Percentiles rank a stretch among this genome's conserved stretches.
Conservation (phyloP, 2,329 filamentous ascomycete species). For the Pestalotiopsis sp. region DNA sequence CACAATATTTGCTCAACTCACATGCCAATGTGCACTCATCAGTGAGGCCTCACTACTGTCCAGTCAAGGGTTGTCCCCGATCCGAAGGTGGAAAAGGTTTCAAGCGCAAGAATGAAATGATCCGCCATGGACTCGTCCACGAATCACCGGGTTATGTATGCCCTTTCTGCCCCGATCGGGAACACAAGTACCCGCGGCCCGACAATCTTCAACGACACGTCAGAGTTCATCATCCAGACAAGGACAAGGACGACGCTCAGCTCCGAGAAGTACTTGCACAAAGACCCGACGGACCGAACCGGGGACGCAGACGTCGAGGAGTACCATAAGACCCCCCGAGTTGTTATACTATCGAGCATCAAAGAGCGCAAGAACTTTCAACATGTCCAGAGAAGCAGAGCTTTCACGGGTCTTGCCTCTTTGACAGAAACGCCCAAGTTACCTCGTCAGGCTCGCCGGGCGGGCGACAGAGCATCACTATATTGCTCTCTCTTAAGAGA, state of each 20-base stretch:
- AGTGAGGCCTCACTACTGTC: slow-evolving; percentile 67
- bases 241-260: slow-evolving; percentile 81
- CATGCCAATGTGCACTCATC: slow-evolving; percentile 75
- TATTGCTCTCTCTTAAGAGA: no score
- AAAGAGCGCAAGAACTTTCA: no score
- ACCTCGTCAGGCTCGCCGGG: no score
- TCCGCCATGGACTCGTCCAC: slow-evolving; percentile 82
- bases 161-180: slow-evolving; percentile 90
- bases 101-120: slow-evolving; percentile 76
- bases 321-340: slow-evolving; percentile 30
- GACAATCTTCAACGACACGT: slow-evolving; percentile 97
- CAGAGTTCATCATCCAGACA: slow-evolving; percentile 87
- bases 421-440: no score
- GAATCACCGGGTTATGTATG: slow-evolving; percentile 94
- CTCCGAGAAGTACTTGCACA: slow-evolving; percentile 85
- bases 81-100: slow-evolving; percentile 69
- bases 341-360: no score
- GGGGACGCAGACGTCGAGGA: slow-evolving; percentile 75
- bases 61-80: slow-evolving; percentile 63
- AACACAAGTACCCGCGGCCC: slow-evolving; percentile 92
- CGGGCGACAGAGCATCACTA: no score
- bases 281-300: slow-evolving; percentile 79
- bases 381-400: no score
- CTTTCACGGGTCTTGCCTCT: no score
- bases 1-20: slow-evolving; percentile 76